Percentiles rank a stretch among this genome's conserved stretches.
Conservation (phyloP, 2,329 filamentous ascomycete genomes). For the Pleomassaria siparia region DNA sequence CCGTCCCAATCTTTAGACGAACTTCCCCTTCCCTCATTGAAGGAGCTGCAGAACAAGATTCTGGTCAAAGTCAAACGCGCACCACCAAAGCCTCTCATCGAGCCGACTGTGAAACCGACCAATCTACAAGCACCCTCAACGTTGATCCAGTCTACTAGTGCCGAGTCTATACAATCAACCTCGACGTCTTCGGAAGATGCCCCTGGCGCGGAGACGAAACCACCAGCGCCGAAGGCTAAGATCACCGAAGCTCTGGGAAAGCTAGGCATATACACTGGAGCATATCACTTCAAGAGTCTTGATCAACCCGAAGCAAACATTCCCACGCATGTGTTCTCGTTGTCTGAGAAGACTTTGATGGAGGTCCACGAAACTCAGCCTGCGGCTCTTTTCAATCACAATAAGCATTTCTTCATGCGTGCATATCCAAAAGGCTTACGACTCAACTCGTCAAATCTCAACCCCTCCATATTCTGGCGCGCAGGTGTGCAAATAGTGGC, state of each 20-base stretch:
- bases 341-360: slow-evolving; percentile 65
- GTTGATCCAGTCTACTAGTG: slow-evolving; percentile 25
- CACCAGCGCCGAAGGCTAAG: slow-evolving; percentile 54
- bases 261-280: slow-evolving; percentile 83
- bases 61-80: slow-evolving; percentile 56
- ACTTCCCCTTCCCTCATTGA: slow-evolving; percentile 65
- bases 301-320: slow-evolving; percentile 60
- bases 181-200: slow-evolving; percentile 43
- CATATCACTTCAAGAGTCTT: slow-evolving; percentile 76
- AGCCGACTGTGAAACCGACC: slow-evolving; percentile 28
- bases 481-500: slow-evolving; percentile 89
- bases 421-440: slow-evolving; percentile 83
- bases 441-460: slow-evolving; percentile 81
- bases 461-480: slow-evolving; percentile 83
- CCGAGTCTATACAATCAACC: slow-evolving; percentile 24
- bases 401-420: slow-evolving; percentile 79
- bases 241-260: slow-evolving; percentile 73
- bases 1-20: slow-evolving; percentile 43
- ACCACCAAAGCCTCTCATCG: slow-evolving; percentile 36
- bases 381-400: slow-evolving; percentile 73
- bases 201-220: slow-evolving; percentile 47
- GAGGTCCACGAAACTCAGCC: slow-evolving; percentile 63
- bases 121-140: slow-evolving; percentile 29
- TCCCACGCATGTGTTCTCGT: slow-evolving; percentile 65
- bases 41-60: slow-evolving; percentile 76